These are phyloP conservation scores for Pseudogymnoascus verrucosus DNA, from an alignment of 2,329 filamentous ascomycete genomes.

Conservation along the genomic window DNA sequence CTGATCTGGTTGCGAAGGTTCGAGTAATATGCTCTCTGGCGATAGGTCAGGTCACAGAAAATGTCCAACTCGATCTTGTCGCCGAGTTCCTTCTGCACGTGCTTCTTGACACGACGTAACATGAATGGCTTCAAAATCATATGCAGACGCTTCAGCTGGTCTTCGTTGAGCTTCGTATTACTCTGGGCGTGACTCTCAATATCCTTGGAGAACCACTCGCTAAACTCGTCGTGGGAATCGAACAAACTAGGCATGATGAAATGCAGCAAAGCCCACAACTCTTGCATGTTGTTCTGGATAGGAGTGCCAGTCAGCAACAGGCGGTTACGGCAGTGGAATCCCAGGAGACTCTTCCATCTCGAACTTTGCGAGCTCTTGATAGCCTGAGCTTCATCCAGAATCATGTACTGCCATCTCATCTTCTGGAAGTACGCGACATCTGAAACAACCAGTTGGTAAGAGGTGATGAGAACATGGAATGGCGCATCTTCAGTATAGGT, in stretches of 20 bases:
- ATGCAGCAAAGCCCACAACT: conserved; percentile 93
- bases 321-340: conserved; percentile 91
- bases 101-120: conserved; percentile 98
- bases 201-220: conserved; percentile 89
- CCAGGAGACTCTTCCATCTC: conserved; percentile 89
- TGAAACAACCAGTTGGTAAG: conserved; percentile 92
- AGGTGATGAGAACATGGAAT: conserved; percentile 94
- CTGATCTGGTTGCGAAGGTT: conserved; percentile 95
- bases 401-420: conserved; percentile 99
- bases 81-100: conserved; percentile 96
- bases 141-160: conserved; percentile 90
- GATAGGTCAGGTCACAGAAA: conserved; percentile 93
- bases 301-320: conserved; percentile 91
- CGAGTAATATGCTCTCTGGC: conserved; percentile 86
- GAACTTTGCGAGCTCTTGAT: conserved; percentile 98
- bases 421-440: conserved; percentile 98
- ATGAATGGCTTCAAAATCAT: conserved; percentile 99
- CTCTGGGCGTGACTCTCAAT: conserved; percentile 98
- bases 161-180: conserved; percentile 98
- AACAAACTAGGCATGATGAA: conserved; percentile 99
- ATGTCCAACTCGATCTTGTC: conserved; percentile 98
- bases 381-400: conserved; percentile 94
- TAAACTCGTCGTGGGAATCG: conserved; percentile 87
- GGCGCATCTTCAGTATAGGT: conserved; percentile 89
- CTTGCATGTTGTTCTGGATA: conserved; percentile 99